These are phyloP conservation scores for Panicum miliaceum DNA, from an alignment of 176 grass and related monocot species.

Conservation along the genomic window DNA sequence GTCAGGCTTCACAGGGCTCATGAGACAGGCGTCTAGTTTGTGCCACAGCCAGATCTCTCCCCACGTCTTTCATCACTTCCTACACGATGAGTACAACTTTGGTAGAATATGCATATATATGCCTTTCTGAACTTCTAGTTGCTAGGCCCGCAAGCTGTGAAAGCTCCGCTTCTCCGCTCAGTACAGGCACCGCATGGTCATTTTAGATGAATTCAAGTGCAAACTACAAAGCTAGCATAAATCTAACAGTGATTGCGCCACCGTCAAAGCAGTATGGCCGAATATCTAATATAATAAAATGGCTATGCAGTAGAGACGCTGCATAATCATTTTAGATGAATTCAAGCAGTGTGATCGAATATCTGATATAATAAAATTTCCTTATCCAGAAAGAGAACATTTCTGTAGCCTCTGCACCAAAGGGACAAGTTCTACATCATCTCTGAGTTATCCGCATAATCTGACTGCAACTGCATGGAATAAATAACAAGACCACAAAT, in stretches of 20 bases:
- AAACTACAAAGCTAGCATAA: too few species aligned
- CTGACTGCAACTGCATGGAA: neutral
- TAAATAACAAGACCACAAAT: too few species aligned
- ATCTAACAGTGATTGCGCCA: too few species aligned
- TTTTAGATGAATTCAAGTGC: too few species aligned
- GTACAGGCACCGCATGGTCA: neutral
- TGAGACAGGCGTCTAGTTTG: neutral
- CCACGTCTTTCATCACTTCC: neutral
- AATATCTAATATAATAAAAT: neutral
- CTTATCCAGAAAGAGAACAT: too few species aligned
- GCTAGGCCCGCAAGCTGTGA: neutral
- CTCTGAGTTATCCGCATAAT: neutral
- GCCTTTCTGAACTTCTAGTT: neutral
- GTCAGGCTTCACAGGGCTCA: neutral
- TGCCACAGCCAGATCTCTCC: neutral
- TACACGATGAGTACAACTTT: neutral
- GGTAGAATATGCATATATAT: neutral
- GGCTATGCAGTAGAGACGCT: too few species aligned
- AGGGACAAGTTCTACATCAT: neutral
- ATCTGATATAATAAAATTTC: neutral
- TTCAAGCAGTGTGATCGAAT: neutral
- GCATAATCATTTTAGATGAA: too few species aligned
- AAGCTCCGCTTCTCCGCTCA: neutral
- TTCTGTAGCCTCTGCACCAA: neutral
- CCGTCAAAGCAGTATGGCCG: neutral